A percentile compares a stretch with the other conserved stretches of the same genome.
phyloP scores from a whole-genome alignment of 2,329 filamentous ascomycete species.

The Neophaeococcomyces mojaviensis region DNA sequence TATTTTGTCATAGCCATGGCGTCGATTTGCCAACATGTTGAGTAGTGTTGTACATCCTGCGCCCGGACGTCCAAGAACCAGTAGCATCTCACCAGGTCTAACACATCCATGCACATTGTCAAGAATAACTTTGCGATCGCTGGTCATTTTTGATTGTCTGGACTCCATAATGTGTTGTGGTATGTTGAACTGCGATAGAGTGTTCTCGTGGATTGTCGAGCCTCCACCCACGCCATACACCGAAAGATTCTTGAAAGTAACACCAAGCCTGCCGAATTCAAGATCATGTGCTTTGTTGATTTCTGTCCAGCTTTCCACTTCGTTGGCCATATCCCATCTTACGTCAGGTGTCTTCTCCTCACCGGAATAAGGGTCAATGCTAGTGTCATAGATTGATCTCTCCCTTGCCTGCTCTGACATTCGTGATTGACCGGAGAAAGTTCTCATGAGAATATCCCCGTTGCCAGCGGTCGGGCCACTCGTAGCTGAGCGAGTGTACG shows the following conservation, averaged over 20 bases:
- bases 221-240: constrained; percentile 56
- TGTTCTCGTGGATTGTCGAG: constrained; percentile 58
- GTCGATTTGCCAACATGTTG: constrained; percentile 59
- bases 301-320: constrained; percentile 41
- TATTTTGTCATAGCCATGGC: constrained; percentile 51
- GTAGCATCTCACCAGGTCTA: constrained; percentile 53
- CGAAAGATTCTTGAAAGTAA: constrained; percentile 58
- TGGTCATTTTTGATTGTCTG: constrained; percentile 36
- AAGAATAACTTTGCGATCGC: constrained; percentile 57
- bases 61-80: constrained; percentile 47
- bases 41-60: constrained; percentile 64
- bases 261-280: constrained; percentile 48
- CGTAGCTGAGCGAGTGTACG: too few relatives aligned
- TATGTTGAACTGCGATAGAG: constrained; percentile 53
- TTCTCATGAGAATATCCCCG: constrained; percentile 2
- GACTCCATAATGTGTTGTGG: constrained; percentile 47
- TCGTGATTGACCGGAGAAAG: constrained; percentile 1
- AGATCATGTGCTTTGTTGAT: constrained; percentile 41
- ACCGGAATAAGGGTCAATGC: not conserved
- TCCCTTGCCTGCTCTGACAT: not conserved
- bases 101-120: constrained; percentile 60
- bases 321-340: constrained; percentile 14
- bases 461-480: not conserved
- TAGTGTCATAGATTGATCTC: not conserved
- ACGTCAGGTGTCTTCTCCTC: not conserved